These are phyloP conservation scores for Cyclotella choctawhatcheeana DNA, from an alignment of 108 stramenopile species.

Conservation along the genomic window DNA sequence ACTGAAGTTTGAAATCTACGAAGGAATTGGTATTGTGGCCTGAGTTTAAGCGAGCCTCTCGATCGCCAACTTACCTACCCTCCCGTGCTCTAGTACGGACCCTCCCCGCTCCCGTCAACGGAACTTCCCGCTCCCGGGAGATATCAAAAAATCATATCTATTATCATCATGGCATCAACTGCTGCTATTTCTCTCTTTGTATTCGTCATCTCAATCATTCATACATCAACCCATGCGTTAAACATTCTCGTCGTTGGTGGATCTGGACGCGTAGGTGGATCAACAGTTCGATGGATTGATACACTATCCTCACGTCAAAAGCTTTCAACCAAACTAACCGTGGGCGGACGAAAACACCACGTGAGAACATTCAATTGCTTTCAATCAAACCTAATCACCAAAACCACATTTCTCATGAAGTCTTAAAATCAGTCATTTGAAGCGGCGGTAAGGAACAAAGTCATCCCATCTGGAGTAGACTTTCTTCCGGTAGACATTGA, in stretches of 20 bases:
- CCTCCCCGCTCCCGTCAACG: no score
- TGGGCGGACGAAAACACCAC: conserved; percentile 22
- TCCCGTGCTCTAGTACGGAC: no score
- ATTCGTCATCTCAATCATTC: neutral
- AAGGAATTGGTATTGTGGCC: no score
- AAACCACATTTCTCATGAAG: no score
- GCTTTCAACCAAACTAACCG: neutral
- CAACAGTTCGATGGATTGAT: conserved; percentile 54
- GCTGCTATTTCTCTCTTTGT: no score
- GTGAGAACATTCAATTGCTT: no score
- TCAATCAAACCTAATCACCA: no score
- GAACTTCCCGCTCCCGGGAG: no score
- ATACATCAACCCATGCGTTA: conserved; percentile 12
- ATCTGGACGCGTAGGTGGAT: conserved; percentile 82
- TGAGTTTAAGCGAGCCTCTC: no score
- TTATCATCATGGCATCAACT: neutral
- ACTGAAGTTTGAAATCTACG: no score
- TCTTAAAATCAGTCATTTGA: conserved; percentile 29
- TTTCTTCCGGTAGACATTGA: conserved; percentile 36
- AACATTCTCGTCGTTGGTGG: conserved; percentile 80
- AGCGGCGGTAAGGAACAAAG: neutral
- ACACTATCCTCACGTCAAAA: conserved; percentile 18
- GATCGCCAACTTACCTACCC: no score
- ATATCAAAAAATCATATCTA: no score
- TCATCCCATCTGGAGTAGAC: conserved; percentile 30